A percentile compares a stretch with the other conserved stretches of the same genome.
phyloP scores from a whole-genome alignment of 495 filamentous ascomycete genomes.

The Lophiostoma macrostomum region DNA sequence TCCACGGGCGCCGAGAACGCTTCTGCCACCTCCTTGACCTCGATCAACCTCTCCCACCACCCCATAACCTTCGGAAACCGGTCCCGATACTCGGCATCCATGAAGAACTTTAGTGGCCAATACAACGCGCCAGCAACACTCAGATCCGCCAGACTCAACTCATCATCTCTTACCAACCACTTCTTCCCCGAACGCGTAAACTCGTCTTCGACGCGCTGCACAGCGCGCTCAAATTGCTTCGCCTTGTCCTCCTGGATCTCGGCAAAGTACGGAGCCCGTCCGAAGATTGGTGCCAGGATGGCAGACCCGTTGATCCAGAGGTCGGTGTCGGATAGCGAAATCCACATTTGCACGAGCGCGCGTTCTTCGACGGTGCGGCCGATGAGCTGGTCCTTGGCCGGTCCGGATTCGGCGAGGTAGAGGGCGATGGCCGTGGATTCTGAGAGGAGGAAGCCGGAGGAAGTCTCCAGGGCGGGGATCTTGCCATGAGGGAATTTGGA shows the following conservation, averaged over 20 bases:
- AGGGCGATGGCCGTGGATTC: slow-evolving; percentile 56
- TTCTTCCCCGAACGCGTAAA: slow-evolving; percentile 39
- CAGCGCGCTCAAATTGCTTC: slow-evolving; percentile 37
- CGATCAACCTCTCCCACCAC: slow-evolving; percentile 47
- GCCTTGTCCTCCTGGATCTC: slow-evolving; percentile 37
- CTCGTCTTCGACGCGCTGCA: slow-evolving; percentile 46
- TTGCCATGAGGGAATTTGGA: slow-evolving; percentile 63
- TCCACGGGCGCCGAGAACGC: slow-evolving; percentile 46
- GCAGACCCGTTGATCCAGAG: slow-evolving; percentile 38
- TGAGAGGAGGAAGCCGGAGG: slow-evolving; percentile 51
- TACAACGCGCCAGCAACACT: slow-evolving; percentile 45
- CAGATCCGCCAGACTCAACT: slow-evolving; percentile 55
- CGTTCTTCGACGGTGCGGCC: slow-evolving; percentile 48
- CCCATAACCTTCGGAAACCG: slow-evolving; percentile 45
- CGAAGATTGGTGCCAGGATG: slow-evolving; percentile 41
- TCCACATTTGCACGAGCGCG: slow-evolving; percentile 53
- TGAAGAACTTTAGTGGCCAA: slow-evolving; percentile 43
- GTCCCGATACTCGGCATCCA: slow-evolving; percentile 53
- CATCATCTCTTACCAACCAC: slow-evolving; percentile 45
- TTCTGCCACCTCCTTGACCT: slow-evolving; percentile 50
- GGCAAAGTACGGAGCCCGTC: slow-evolving; percentile 40
- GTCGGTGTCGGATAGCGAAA: slow-evolving; percentile 49
- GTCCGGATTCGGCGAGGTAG: slow-evolving; percentile 54
- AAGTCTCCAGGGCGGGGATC: slow-evolving; percentile 54
- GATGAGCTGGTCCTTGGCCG: slow-evolving; percentile 50